Conservation (phyloP, 257 asterid genomes). For the Lycium barbarum region DNA sequence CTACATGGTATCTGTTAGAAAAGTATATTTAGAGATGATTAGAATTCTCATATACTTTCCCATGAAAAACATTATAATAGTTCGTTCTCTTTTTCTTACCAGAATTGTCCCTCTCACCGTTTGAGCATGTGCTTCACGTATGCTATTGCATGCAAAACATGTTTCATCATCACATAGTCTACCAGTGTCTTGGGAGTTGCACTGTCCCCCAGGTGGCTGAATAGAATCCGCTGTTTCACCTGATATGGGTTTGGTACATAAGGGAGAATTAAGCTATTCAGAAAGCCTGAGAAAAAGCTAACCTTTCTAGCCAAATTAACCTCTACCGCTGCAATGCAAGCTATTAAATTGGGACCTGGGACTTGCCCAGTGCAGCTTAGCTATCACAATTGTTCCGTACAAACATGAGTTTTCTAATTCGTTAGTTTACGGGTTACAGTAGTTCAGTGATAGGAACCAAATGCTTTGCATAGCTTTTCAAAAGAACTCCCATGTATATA, state of each 20-base stretch:
- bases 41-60: slow-evolving; percentile 10
- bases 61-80: not conserved
- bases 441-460: not conserved
- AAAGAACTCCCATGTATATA: not conserved
- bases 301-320: slow-evolving; percentile 18
- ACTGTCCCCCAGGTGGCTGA: slow-evolving; percentile 81
- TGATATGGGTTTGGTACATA: slow-evolving; percentile 38
- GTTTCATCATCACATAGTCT: slow-evolving; percentile 74
- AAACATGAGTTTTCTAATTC: slow-evolving; percentile 13
- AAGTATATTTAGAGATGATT: slow-evolving; percentile 11
- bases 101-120: slow-evolving; percentile 94
- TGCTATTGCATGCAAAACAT: slow-evolving; percentile 84
- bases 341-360: slow-evolving; percentile 22
- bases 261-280: not conserved
- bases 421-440: not conserved
- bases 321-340: slow-evolving; percentile 16
- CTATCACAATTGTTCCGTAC: slow-evolving; percentile 17
- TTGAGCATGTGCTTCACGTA: slow-evolving; percentile 84
- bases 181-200: slow-evolving; percentile 68
- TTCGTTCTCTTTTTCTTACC: slow-evolving; percentile 50
- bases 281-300: not conserved
- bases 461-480: not conserved
- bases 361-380: slow-evolving; percentile 21
- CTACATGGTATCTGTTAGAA: slow-evolving; percentile 87
- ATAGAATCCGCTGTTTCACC: slow-evolving; percentile 90